Evolutionary conservation across 192 early-diverging fungal species (phyloP), one percentile per base, ranked within the genome.

Genomic region (Helicostylum pulchrum): DNA sequence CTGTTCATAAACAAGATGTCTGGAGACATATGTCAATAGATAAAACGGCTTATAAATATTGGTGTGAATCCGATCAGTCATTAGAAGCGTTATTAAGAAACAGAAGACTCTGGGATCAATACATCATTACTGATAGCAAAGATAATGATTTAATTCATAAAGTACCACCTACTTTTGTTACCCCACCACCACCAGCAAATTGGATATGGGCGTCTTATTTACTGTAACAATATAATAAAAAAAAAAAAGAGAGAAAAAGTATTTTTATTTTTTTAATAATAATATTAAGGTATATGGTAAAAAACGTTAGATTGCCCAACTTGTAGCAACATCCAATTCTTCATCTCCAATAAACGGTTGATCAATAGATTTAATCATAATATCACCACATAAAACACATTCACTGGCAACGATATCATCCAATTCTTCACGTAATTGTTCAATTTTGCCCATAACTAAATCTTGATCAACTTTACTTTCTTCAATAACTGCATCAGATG

Each of bases 361-460:
- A 45, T 90, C 90, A 30, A 97, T 87, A 9, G 88, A 86, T 61
- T 88, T 89, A 64, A 99, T 96, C 90, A 98, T 97, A 19, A 89
- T 71, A 64, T 99, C 97, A 11, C 96, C 94, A 52, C 97, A 99
- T n/a, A 98, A 71, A 19, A 92, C 77, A 77, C 97, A 99, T 74
- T 99, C 96, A 15, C 81, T 77, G 4, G 91, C 88, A 1, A 96
- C 77, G 42, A 94, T 75, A 4, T 88, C 75, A 51, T 94, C 90
- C 52, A 92, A 71, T 64, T 92, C 88, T 66, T 90, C 86, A 34
- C 76, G 70, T 42, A 82, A 62, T 53, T 80, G 70, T 50, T 82
- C 83, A 3, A 77, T 56, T 53, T 68, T 66, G 2, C 78, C 74
- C 7, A 82, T 68, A 11, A 78, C 62, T 9, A 80, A 64, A 34